Evolutionary conservation across 2,329 filamentous ascomycete species (phyloP), one percentile per base, ranked within the genome.

Genomic region (Aspergillus ochraceoroseus): DNA sequence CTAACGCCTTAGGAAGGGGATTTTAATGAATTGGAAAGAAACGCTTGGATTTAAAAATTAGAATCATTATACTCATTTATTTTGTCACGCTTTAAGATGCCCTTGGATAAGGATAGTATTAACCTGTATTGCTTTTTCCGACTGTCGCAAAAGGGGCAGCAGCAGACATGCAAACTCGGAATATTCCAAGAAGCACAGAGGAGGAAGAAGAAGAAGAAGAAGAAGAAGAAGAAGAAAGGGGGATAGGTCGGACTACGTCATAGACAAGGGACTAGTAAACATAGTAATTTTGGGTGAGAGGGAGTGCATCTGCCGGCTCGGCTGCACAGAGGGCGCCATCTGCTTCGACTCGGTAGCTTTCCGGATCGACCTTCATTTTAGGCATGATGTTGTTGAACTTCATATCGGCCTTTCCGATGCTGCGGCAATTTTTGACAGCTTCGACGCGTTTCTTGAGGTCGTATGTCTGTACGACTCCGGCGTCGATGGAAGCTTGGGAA

Each of bases 301-400:
- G 88, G 64, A 95, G 63, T 36, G 59, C 73, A 17, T 73, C 72
- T 14, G 84, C 78, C 3, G 88, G 85, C 64, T 83, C 85, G 0
- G 87, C 87, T 28, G 70, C 75, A 59, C 85, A 89, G 23, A 81
- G 70, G 63, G 77, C 66, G 0, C 86, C 88, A 65, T 95, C 87
- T 1, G 89, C 89, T 68, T 90, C 82, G 17, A 95, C 89, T 11
- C 74, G 70, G 69, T 95, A 96, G 57, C 77, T 82, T 74, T 96
- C 90, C 4, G 90, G 85, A 63, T 96, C 89, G 45, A 96, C 89
- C 55, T 73, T 80, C 86, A 96, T 95, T 68, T 75, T 79, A 9
- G 90, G 90, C 78, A 80, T 87, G 39, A 67, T 67, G 57, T 87
- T 80, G 63, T 95, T 95, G 65, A 80, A 89, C 59, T 87, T 88